Conservation (phyloP, 78 protist genomes). For the Dictyostelium citrinum region DNA sequence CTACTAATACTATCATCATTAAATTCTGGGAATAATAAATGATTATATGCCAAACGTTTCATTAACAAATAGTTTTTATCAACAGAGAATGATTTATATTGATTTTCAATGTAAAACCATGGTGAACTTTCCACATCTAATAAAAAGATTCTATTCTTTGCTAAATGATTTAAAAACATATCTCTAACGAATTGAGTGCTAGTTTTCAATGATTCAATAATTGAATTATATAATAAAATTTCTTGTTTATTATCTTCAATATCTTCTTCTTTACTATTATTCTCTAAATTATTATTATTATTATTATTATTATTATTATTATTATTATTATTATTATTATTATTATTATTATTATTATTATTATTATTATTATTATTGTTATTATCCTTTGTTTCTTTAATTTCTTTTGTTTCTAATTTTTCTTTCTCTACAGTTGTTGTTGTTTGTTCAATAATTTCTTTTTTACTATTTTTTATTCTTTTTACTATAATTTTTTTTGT, state of each 20-base stretch:
- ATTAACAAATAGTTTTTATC: conserved; percentile 1
- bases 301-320: too few species aligned
- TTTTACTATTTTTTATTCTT: background rate
- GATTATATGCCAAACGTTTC: conserved; percentile 18
- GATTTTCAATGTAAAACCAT: conserved; percentile 4
- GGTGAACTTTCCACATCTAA: conserved; percentile 18
- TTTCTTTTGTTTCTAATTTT: background rate
- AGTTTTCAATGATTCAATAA: background rate
- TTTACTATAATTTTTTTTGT: background rate
- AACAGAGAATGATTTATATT: background rate
- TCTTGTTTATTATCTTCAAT: background rate
- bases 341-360: too few species aligned
- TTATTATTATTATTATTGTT: too few species aligned
- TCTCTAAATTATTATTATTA: background rate
- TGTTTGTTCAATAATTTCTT: background rate
- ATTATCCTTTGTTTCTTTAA: background rate
- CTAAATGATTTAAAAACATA: conserved; percentile 47
- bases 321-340: too few species aligned
- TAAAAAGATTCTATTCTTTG: conserved; percentile 28
- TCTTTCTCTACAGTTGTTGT: background rate
- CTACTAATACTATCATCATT: background rate
- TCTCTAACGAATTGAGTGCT: conserved; percentile 34
- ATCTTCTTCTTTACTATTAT: background rate
- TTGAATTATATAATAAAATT: conserved; percentile 1
- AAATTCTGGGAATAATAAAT: conserved; percentile 27